Evolutionary conservation across 306 rosid genomes (phyloP), one percentile per base, ranked within the genome.

Genomic region (Cicer arietinum): DNA sequence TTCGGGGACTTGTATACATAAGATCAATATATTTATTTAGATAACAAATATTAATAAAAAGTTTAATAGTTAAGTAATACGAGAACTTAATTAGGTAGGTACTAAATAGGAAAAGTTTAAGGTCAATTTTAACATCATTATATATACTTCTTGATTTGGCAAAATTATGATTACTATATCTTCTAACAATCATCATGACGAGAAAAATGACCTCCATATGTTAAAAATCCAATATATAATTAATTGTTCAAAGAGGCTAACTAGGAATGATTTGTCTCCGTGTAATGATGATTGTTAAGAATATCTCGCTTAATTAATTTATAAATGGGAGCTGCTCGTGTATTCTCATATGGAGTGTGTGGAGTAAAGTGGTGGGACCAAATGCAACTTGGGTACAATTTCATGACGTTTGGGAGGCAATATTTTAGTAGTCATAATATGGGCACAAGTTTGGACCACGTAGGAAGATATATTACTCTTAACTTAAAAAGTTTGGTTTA

Each of bases 231-330:
- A 40, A 39, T 37, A n/a, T 37, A 63, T 53, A 51, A 50, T 22
- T 14, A 66, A 25, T 25, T 25, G 30, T 25, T 35, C 67, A 10
- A 46, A 56, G 42, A 62, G 20, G 52, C 79, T 50, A 77, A 14
- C n/a, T 64, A 16, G 14, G 22, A 74, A 77, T 10, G 8, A 0
- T 13, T 60, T 42, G 20, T 74, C 56, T 30, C n/a, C 2, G 22
- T 1, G 35, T 57, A 72, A 71, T 71, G 67, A 82, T 77, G 44
- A 77, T 41, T 25, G 18, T 48, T 58, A 60, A 7, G 43, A 66
- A 35, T n/a, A n/a, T 71, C 6, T 4, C 1, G 59, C 64, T 70
- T 46, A 35, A 70, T 54, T 56, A 64, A 65, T 60, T 22, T 3
- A 20, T 2, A 25, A 20, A 52, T 46, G 12, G 10, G 30, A 25